Conservation (phyloP, 208 protist genomes). For the Novymonas esmeraldas region DNA sequence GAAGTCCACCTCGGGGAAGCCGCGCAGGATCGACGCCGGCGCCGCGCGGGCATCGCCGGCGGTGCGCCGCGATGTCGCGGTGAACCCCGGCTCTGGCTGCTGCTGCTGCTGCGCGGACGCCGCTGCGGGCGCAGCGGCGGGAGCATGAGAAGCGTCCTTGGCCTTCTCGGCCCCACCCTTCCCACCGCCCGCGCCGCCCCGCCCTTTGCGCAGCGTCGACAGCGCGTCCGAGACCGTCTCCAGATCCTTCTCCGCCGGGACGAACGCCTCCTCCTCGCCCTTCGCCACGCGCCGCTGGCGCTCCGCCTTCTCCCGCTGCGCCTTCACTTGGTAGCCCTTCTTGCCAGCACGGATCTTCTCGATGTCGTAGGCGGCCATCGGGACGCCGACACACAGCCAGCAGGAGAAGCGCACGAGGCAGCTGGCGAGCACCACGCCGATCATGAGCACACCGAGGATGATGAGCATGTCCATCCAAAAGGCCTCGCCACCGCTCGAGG, state of each 20-base stretch:
- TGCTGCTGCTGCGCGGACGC: not conserved
- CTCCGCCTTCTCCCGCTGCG: constrained; percentile 31
- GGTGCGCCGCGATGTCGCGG: constrained; percentile 28
- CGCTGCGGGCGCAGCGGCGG: not conserved
- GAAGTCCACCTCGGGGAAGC: constrained; percentile 64
- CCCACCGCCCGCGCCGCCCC: not conserved
- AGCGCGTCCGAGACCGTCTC: constrained; percentile 24
- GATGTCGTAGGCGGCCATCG: constrained; percentile 22
- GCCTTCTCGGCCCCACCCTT: not conserved
- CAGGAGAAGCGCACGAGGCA: constrained; percentile 43
- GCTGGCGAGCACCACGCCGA: constrained; percentile 30
- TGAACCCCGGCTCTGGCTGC: constrained; percentile 15
- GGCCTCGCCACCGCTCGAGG: constrained; percentile 26
- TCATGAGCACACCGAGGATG: constrained; percentile 22
- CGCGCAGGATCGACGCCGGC: constrained; percentile 50
- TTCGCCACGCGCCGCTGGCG: constrained; percentile 22
- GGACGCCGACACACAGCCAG: constrained; percentile 42
- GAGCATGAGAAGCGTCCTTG: too few species aligned
- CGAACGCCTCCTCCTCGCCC: constrained; percentile 25
- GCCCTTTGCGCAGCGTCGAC: constrained; percentile 2
- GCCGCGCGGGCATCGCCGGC: constrained; percentile 25
- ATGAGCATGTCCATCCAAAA: constrained; percentile 51
- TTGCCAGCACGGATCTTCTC: constrained; percentile 35
- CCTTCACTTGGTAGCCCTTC: constrained; percentile 38
- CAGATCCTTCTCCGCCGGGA: constrained; percentile 32